phyloP scores from a whole-genome alignment of 2,329 filamentous ascomycete genomes.

The Paracoccidioides brasiliensis region DNA sequence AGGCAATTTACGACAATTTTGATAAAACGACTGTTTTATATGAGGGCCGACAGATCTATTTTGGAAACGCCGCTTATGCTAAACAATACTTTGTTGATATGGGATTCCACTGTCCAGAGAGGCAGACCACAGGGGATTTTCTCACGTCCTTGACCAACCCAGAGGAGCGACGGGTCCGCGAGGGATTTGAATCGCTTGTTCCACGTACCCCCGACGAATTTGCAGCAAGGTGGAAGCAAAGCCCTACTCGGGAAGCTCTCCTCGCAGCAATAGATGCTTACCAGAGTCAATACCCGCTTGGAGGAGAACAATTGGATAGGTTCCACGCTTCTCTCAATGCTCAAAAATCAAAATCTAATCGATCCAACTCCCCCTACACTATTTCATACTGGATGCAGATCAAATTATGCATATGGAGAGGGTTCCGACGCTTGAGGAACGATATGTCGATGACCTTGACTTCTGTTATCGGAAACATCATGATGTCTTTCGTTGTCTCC shows the following conservation, averaged over 20 bases:
- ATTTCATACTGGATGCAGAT: slow-evolving; percentile 66
- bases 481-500: slow-evolving; percentile 64
- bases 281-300: slow-evolving; percentile 30
- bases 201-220: slow-evolving; percentile 62
- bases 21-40: slow-evolving; percentile 79
- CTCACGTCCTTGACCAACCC: slow-evolving; percentile 70
- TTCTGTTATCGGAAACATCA: slow-evolving; percentile 53
- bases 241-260: slow-evolving; percentile 33
- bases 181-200: slow-evolving; percentile 39
- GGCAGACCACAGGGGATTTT: slow-evolving; percentile 65
- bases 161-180: slow-evolving; percentile 62
- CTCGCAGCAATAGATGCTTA: slow-evolving; percentile 34
- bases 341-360: slow-evolving; percentile 35
- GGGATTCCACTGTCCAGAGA: slow-evolving; percentile 59
- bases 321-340: slow-evolving; percentile 24
- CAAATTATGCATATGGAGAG: slow-evolving; percentile 65
- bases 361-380: slow-evolving; percentile 66
- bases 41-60: slow-evolving; percentile 60
- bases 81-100: slow-evolving; percentile 62
- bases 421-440: slow-evolving; percentile 60
- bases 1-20: slow-evolving; percentile 62
- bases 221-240: slow-evolving; percentile 43
- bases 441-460: slow-evolving; percentile 64
- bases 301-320: slow-evolving; percentile 7
- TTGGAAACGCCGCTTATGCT: slow-evolving; percentile 54